Evolutionary conservation across 1,139 yeast species (phyloP).

Genomic region (Pichia inconspicua): DNA sequence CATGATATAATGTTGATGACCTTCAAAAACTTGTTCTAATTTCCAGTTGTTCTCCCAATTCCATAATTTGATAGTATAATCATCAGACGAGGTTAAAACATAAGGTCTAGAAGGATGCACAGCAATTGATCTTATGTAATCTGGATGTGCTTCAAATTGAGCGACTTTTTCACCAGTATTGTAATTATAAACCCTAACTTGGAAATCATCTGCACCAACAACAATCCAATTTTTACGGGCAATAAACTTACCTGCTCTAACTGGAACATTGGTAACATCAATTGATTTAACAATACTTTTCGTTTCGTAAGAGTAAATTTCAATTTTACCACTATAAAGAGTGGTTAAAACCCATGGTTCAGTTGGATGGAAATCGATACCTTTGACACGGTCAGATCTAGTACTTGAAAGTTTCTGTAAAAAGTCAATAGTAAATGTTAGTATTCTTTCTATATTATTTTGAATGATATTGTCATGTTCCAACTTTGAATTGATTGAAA

Average conservation of each 20-base stretch:
- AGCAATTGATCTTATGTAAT: constrained; percentile 85
- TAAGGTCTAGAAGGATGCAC: constrained; percentile 93
- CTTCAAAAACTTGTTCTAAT: constrained; percentile 83
- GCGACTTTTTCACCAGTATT: constrained; percentile 90
- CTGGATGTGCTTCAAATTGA: constrained; percentile 97
- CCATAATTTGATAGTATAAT: constrained; percentile 87
- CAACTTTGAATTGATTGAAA: no score
- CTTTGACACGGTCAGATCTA: constrained; percentile 94
- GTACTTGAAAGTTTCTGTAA: constrained; percentile 65
- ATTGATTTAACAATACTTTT: constrained; percentile 56
- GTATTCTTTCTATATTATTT: background rate
- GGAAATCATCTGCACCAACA: constrained; percentile 94
- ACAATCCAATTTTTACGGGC: constrained; percentile 97
- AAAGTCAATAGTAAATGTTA: background rate
- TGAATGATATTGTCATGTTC: no score
- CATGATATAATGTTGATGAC: constrained; percentile 95
- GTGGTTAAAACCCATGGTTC: constrained; percentile 96
- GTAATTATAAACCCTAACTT: constrained; percentile 85
- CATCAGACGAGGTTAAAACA: constrained; percentile 85
- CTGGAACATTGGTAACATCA: constrained; percentile 91
- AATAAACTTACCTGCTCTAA: constrained; percentile 89
- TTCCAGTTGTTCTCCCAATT: constrained; percentile 95
- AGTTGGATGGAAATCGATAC: constrained; percentile 94
- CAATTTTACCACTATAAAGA: constrained; percentile 75
- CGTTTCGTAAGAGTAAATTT: constrained; percentile 91